Evolutionary conservation across 306 rosid genomes (phyloP).

Genomic region (Cucumis cinereus): DNA sequence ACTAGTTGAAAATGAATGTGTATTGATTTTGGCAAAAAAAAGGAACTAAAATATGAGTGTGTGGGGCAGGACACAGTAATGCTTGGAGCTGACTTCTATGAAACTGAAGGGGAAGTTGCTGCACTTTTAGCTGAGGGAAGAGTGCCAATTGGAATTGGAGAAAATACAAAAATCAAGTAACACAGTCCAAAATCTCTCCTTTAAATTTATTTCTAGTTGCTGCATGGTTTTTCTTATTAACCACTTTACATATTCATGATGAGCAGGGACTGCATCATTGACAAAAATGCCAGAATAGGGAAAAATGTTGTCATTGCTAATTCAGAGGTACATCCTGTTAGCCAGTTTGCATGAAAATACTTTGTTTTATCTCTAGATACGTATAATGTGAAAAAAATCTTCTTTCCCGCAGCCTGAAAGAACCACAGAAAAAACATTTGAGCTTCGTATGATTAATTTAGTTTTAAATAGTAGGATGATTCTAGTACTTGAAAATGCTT

Average conservation of each 20-base stretch:
- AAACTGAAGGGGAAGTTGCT: slow-evolving; percentile 47
- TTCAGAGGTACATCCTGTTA: slow-evolving; percentile 37
- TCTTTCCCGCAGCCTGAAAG: not conserved
- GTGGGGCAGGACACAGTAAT: slow-evolving; percentile 70
- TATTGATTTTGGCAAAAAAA: not conserved
- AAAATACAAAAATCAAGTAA: slow-evolving; percentile 71
- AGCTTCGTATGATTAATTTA: not conserved
- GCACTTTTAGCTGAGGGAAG: slow-evolving; percentile 67
- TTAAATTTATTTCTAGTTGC: not conserved
- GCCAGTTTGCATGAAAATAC: not conserved
- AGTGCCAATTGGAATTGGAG: slow-evolving; percentile 83
- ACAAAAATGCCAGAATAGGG: slow-evolving; percentile 87
- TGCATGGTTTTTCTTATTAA: slow-evolving; percentile 7
- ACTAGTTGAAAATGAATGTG: not conserved
- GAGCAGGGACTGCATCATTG: slow-evolving; percentile 80
- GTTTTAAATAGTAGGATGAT: not conserved
- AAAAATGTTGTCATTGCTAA: slow-evolving; percentile 65
- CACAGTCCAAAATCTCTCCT: slow-evolving; percentile 2
- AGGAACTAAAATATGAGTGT: not conserved
- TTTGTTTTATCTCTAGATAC: too few species aligned
- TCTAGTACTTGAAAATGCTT: not conserved
- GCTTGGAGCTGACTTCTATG: slow-evolving; percentile 93
- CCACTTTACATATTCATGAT: not conserved
- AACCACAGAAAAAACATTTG: not conserved
- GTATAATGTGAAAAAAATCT: not conserved